Evolutionary conservation across 1,284 basidiomycete genomes (phyloP), one percentile per base, ranked within the genome.

Genomic region (Cutaneotrichosporon mucoides): DNA sequence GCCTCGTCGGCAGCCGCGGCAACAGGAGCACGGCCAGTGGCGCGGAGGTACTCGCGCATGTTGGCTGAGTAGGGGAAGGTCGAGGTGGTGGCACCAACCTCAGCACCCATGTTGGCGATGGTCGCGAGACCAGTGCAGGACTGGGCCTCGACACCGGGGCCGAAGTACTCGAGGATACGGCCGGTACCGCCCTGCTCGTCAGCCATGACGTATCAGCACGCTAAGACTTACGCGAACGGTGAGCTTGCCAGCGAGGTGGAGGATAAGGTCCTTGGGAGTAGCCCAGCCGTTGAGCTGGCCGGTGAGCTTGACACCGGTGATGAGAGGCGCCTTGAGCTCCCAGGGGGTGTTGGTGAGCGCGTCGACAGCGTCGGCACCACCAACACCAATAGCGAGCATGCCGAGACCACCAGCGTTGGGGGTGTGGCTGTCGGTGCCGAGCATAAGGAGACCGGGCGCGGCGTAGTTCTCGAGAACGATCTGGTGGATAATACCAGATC

Each of bases 381-480:
- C 96, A 34, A 99, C 96, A 63, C 96, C 96, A 61, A 98, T 98
- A 8, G 96, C 96, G 61, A 99, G 85, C 83, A 95, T 86, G n/a
- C 96, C 96, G 56, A 99, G 85, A 52, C 96, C 96, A 64, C 94
- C 93, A 45, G 96, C 96, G 76, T 99, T 99, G 7, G 96, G 96
- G 4, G 96, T 99, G 79, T 99, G 96, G 37, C 92, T 95, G 79
- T 99, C 96, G 84, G 81, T 76, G 57, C 83, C 83, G 49, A 82
- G 78, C 81, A 82, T 82, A 61, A 84, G 75, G 11, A 84, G 74
- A 67, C 83, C 83, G 5, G 83, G 83, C 3, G 92, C 92, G 36
- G 93, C 92, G 73, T 96, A 96, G 75, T 95, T 99, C 79, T 99
- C 96, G 53, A 99, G 83, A 7, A 99, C 96, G 64, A 99, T 97